Conservation (phyloP, 2,329 filamentous ascomycete species). For the Beauveria rudraprayagi region DNA sequence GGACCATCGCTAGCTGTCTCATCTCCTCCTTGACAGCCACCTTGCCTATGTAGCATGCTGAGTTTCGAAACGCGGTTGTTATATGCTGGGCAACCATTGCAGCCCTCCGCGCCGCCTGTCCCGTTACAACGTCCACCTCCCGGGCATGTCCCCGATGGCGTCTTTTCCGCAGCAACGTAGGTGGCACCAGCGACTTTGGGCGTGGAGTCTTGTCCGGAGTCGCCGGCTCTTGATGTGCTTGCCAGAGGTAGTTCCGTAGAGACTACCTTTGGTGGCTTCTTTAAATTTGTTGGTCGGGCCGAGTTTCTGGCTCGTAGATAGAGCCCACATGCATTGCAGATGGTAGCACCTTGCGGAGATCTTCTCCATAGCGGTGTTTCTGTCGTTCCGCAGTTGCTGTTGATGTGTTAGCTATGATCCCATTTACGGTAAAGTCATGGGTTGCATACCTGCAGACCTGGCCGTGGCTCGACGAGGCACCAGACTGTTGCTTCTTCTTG, state of each 20-base stretch:
- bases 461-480: constrained; percentile 3
- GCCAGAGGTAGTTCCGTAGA: constrained; percentile 34
- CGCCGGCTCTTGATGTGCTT: constrained; percentile 28
- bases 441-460: constrained; percentile 11
- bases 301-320: constrained; percentile 93
- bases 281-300: constrained; percentile 80
- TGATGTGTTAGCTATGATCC: background rate
- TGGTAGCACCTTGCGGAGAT: constrained; percentile 85
- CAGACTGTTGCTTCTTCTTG: constrained; percentile 10
- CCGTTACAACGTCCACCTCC: constrained; percentile 94
- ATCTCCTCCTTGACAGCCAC: constrained; percentile 26
- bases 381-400: constrained; percentile 89
- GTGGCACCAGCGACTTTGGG: constrained; percentile 47
- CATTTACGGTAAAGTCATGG: background rate
- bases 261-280: constrained; percentile 57
- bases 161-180: constrained; percentile 70
- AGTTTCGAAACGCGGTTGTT: constrained; percentile 95
- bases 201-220: constrained; percentile 31
- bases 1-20: constrained; percentile 11
- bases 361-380: constrained; percentile 91
- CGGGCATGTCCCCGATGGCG: constrained; percentile 78
- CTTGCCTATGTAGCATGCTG: constrained; percentile 44
- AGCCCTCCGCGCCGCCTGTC: constrained; percentile 89
- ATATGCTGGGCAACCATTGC: constrained; percentile 91
- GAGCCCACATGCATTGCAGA: constrained; percentile 94